Conservation (phyloP, 208 protist genomes). For the Trypanosoma boissoni region DNA sequence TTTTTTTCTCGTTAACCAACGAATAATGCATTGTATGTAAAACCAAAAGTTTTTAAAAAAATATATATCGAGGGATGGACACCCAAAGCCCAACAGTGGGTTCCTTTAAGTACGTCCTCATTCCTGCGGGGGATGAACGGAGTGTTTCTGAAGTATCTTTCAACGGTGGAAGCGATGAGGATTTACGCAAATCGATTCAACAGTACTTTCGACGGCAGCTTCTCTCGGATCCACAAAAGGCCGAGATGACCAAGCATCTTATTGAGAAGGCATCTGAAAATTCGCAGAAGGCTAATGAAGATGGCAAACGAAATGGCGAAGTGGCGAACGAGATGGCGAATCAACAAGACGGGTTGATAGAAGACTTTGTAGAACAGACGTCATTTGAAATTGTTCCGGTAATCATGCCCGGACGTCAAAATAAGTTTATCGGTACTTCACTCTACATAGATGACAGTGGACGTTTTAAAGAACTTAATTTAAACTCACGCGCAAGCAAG, state of each 20-base stretch:
- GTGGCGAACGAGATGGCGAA: constrained; percentile 36
- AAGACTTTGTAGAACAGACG: constrained; percentile 66
- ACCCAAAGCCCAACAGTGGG: constrained; percentile 24
- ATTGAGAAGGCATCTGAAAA: constrained; percentile 16
- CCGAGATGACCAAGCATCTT: constrained; percentile 63
- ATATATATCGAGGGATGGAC: constrained; percentile 4
- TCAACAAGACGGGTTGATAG: constrained; percentile 61
- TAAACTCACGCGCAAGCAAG: constrained; percentile 81
- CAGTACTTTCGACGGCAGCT: constrained; percentile 66
- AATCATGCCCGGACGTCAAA: constrained; percentile 71
- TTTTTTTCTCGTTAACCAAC: not conserved
- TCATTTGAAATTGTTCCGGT: constrained; percentile 88
- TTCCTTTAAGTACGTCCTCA: constrained; percentile 76
- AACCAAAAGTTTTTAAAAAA: constrained; percentile 6
- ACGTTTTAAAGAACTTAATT: constrained; percentile 77
- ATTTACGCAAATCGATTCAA: constrained; percentile 53
- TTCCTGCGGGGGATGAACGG: constrained; percentile 51
- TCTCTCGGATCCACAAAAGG: constrained; percentile 70
- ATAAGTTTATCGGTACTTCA: constrained; percentile 73
- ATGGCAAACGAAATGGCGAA: too few species aligned
- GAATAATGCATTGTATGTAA: constrained; percentile 1
- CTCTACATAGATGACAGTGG: constrained; percentile 91
- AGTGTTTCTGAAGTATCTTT: constrained; percentile 41
- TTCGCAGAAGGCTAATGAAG: too few species aligned
- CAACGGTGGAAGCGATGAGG: constrained; percentile 57